Evolutionary conservation across 805 yeast genomes (phyloP).

Genomic region (Candida insectalens): DNA sequence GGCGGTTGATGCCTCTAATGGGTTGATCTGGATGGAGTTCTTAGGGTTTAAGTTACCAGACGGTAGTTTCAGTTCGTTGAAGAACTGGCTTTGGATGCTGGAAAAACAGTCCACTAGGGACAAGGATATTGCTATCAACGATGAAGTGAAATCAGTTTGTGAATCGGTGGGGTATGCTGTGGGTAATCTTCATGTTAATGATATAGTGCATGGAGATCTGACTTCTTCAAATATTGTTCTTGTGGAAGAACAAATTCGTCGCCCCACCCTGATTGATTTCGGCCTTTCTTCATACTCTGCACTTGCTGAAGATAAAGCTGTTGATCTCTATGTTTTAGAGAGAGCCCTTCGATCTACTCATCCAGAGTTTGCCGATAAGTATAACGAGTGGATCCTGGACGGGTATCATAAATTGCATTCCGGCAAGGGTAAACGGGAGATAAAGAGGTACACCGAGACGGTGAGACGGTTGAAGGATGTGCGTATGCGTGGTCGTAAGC

Average conservation of each 20-base stretch:
- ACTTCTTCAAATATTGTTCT: conserved; percentile 83
- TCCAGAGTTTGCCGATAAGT: conserved; percentile 55
- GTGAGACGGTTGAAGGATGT: conserved; percentile 69
- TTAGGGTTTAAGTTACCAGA: conserved; percentile 48
- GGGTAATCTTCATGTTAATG: conserved; percentile 63
- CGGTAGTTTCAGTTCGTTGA: conserved; percentile 49
- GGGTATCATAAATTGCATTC: conserved; percentile 47
- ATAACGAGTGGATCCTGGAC: conserved; percentile 60
- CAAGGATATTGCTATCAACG: conserved; percentile 13
- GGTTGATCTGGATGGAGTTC: conserved; percentile 83
- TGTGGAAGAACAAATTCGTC: conserved; percentile 9
- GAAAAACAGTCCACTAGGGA: conserved; percentile 24
- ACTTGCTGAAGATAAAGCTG: conserved; percentile 87
- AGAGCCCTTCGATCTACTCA: conserved; percentile 89
- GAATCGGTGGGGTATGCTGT: conserved; percentile 54
- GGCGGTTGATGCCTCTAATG: conserved; percentile 69
- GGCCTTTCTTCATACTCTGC: conserved; percentile 76
- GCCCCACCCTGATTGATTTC: conserved; percentile 62
- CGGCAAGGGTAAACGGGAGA: conserved; percentile 24
- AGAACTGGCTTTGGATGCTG: conserved; percentile 63
- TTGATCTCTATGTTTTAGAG: conserved; percentile 90
- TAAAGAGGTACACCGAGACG: conserved; percentile 40
- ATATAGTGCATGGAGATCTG: conserved; percentile 87
- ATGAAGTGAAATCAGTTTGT: conserved; percentile 34
- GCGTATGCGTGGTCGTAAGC: conserved; percentile 84